Evolutionary conservation across 164 flowering plant genomes (phyloP), one percentile per base, ranked within the genome.

Genomic region (Malania oleifera): DNA sequence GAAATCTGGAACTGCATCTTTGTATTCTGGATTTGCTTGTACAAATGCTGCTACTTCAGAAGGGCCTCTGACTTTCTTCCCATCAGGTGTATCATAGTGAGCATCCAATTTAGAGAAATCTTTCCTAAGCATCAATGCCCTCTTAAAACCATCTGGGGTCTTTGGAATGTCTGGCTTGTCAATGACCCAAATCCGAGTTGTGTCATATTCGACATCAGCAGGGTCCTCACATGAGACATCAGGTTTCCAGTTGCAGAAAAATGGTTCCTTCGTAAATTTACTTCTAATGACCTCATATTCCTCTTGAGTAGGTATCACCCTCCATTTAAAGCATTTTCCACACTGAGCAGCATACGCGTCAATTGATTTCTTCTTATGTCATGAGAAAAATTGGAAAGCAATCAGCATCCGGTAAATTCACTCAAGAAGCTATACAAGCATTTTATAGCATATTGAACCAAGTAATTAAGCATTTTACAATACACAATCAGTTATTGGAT

Each of bases 101-200:
- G 82, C 72, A 73, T 91, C 98, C 68, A 83, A 10, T 60, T 73
- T 85, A 24, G 92, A 77, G 60, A 34, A 75, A 67, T 85, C 95
- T 56, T 46, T 80, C 59, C 95, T 75, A 4, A 83, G 63, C 15
- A 72, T 71, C 67, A 82, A 56, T 11, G 55, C 63, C 67, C 98
- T 85, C 61, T 68, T 73, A 60, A 89, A 91, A 44, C 92, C 89
- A 53, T 37, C 57, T 12, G 96, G 98, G 38, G 90, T 67, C 65
- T 77, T 83, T 29, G 91, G 98, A 39, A 88, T 47, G 54, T 79
- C 77, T 28, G 92, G 98, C 70, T 77, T 83, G 76, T 91, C 90
- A 25, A 78, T 67, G 54, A 73, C 83, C 98, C 98, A 91, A 17
- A 76, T 77, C 39, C 92, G 70, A 23, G 73, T 67, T 10, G 75